A percentile compares a stretch with the other conserved stretches of the same genome.
These are phyloP conservation scores for Zygoascus sp. DNA, from an alignment of 1,139 yeast species.

Conservation along the genomic window DNA sequence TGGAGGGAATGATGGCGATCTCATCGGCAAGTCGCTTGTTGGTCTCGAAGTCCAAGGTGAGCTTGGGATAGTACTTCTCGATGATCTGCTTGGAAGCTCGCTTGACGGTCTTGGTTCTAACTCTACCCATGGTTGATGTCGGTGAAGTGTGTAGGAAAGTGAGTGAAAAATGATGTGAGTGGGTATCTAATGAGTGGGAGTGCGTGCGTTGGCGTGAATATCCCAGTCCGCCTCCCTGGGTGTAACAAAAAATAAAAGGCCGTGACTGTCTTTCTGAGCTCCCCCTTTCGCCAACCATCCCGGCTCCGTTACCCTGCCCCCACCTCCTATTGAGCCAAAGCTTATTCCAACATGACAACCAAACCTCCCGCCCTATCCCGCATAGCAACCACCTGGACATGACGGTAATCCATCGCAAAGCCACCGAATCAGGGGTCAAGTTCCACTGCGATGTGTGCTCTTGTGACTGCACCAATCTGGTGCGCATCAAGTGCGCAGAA, in stretches of 20 bases:
- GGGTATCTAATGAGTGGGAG: constrained; percentile 4
- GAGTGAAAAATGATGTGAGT: constrained; percentile 4
- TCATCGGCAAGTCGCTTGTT: constrained; percentile 99
- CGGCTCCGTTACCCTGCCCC: background rate
- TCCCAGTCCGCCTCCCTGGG: background rate
- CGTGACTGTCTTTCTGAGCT: background rate
- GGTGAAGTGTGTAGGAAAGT: constrained; percentile 9
- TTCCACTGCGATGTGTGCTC: constrained; percentile 96
- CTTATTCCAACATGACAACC: background rate
- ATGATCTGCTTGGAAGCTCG: constrained; percentile 99
- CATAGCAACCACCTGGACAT: constrained; percentile 18
- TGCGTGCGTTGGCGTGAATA: constrained; percentile 4
- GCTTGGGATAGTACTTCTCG: constrained; percentile 99
- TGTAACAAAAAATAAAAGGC: too few relatives aligned
- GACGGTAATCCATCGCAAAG: constrained; percentile 38
- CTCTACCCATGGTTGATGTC: constrained; percentile 30
- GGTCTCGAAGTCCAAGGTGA: constrained; percentile 99
- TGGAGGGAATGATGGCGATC: constrained; percentile 98
- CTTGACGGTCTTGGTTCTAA: constrained; percentile 94
- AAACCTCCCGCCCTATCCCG: background rate
- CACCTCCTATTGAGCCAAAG: background rate
- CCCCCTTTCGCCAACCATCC: background rate
- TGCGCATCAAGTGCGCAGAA: constrained; percentile 84
- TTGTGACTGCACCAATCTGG: constrained; percentile 87
- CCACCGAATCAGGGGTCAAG: constrained; percentile 38